Evolutionary conservation across 2,329 filamentous ascomycete genomes (phyloP).

Genomic region (Fusarium continuum): DNA sequence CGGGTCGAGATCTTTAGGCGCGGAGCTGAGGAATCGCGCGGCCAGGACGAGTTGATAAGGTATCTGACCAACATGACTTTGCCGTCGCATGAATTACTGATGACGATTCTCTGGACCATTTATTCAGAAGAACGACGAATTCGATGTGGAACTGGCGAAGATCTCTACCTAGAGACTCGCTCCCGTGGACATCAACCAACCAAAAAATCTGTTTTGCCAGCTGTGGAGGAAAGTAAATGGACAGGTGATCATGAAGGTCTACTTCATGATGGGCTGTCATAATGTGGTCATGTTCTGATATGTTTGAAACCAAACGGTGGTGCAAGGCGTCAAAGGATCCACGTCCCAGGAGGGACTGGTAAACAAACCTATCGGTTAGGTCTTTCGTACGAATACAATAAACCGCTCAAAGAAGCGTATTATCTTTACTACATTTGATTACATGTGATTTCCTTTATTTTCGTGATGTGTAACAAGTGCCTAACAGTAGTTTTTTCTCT

Average conservation of each 20-base stretch:
- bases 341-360: slow-evolving; percentile 29
- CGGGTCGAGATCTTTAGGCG: slow-evolving; percentile 52
- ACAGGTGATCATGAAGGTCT: slow-evolving; percentile 16
- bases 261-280: slow-evolving; percentile 38
- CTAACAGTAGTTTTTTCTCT: no score
- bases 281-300: slow-evolving; percentile 18
- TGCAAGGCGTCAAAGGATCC: slow-evolving; percentile 35
- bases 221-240: slow-evolving; percentile 34
- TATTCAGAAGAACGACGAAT: slow-evolving; percentile 54
- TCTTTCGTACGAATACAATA: slow-evolving; percentile 38
- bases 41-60: slow-evolving; percentile 48
- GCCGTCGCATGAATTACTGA: slow-evolving; percentile 59
- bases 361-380: slow-evolving; percentile 24
- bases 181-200: slow-evolving; percentile 37
- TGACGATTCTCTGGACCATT: slow-evolving; percentile 59
- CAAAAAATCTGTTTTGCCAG: slow-evolving; percentile 38
- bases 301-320: slow-evolving; percentile 14
- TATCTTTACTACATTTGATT: neutral
- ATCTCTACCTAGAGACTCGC: slow-evolving; percentile 40
- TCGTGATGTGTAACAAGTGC: no score
- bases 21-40: slow-evolving; percentile 51
- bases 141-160: slow-evolving; percentile 30
- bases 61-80: slow-evolving; percentile 52
- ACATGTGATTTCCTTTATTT: neutral
- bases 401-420: slow-evolving; percentile 34